Conservation (phyloP, 2,329 filamentous ascomycete genomes). For the Phoma sp. region DNA sequence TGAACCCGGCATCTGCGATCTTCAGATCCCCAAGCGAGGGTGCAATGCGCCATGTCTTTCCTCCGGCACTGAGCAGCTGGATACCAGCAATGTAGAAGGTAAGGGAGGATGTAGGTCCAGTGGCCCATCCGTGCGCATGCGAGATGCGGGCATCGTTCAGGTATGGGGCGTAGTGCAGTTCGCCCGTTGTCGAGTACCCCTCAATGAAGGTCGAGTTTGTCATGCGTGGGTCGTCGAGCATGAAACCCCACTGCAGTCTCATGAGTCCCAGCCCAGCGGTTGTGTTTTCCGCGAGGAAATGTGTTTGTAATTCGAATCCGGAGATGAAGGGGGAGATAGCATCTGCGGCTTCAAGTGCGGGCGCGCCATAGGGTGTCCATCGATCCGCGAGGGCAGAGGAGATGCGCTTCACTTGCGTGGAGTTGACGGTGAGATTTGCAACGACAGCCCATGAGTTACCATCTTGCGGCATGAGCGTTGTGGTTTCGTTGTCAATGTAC, state of each 20-base stretch:
- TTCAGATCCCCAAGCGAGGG: conserved; percentile 49
- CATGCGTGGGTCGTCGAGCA: conserved; percentile 63
- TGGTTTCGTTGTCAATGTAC: conserved; percentile 63
- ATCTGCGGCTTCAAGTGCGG: conserved; percentile 56
- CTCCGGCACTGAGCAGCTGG: conserved; percentile 47
- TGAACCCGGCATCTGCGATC: conserved; percentile 48
- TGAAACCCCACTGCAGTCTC: conserved; percentile 61
- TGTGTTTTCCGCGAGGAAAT: conserved; percentile 52
- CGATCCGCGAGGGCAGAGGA: conserved; percentile 41
- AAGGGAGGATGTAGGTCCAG: conserved; percentile 56
- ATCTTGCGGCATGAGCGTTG: conserved; percentile 59
- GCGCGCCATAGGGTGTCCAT: conserved; percentile 56
- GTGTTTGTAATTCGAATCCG: conserved; percentile 57
- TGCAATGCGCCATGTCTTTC: conserved; percentile 47
- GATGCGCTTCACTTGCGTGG: conserved; percentile 41
- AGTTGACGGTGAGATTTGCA: conserved; percentile 46
- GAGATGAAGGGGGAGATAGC: conserved; percentile 59
- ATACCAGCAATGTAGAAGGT: conserved; percentile 54
- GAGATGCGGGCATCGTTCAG: conserved; percentile 56
- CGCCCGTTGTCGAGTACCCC: conserved; percentile 57
- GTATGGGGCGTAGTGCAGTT: conserved; percentile 60
- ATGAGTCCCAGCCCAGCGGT: conserved; percentile 54
- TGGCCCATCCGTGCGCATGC: conserved; percentile 61
- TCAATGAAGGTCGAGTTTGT: conserved; percentile 63
- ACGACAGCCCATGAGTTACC: conserved; percentile 55